Evolutionary conservation across 169 alveolate species (phyloP), one percentile per base, ranked within the genome.

Genomic region (Plasmodium yoelii): DNA sequence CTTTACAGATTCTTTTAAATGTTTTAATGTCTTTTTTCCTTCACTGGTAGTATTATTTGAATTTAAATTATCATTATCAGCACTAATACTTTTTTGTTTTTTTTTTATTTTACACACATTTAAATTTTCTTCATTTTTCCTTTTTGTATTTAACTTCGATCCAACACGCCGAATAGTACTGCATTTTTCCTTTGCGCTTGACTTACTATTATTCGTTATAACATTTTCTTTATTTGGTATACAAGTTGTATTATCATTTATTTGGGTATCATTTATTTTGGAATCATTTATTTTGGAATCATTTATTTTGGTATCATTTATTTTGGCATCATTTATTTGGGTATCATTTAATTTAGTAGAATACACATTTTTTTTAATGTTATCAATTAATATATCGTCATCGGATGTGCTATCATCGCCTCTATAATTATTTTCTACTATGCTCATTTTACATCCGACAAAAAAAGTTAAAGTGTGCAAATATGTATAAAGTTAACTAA

Each of bases 331-430:
- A 56, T 56, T 57, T 34, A 3, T 34, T 57, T 57, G 8, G 19
- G n/a, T 57, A 6, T 19, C 12, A 57, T 19, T 57, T 57, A 57
- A 13, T 57, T 57, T 13, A 9, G 34, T 57, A 57, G n/a, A 57
- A 15, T 64, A 22, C 8, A 7, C 22, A 28, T 80, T 67, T 80
- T 80, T 67, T 70, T 80, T 80, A 80, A 80, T 67, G 15, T 67
- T 26, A n/a, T 80, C 74, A 80, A 80, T 80, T 70, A 80, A 67
- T 80, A 80, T 65, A 7, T 80, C 90, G 42, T 80, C 90, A 34
- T 80, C 90, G 5, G 90, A 80, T 10, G 90, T 67, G 44, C 44
- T 55, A 2, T 42, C 55, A 67, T 65, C 63, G n/a, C 24, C 10
- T 24, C 7, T 42, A 39, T 55, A 15, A 13, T 22, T 39, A 49